Evolutionary conservation across 805 yeast species (phyloP).

Genomic region (Alloascoidea africana): DNA sequence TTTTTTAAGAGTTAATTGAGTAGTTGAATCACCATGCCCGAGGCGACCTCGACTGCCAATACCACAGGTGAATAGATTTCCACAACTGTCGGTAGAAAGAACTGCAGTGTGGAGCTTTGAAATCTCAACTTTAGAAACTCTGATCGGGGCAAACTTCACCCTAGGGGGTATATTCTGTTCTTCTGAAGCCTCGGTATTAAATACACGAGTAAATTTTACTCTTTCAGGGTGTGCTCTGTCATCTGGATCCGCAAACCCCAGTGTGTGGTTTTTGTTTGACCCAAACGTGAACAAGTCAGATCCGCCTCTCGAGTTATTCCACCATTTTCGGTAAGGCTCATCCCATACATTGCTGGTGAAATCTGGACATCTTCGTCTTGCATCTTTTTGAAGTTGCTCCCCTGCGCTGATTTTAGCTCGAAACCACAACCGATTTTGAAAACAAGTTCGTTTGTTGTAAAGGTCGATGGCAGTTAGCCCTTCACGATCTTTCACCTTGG

Average conservation of each 20-base stretch:
- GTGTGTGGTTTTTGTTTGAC: conserved; percentile 40
- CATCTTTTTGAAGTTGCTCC: conserved; percentile 10
- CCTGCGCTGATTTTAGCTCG: conserved; percentile 2
- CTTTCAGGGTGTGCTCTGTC: conserved; percentile 30
- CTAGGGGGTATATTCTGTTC: conserved; percentile 11
- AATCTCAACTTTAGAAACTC: conserved; percentile 31
- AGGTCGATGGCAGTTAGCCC: conserved; percentile 64
- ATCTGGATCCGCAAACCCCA: conserved; percentile 54
- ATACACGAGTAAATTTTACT: conserved; percentile 15
- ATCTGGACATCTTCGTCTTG: conserved; percentile 8
- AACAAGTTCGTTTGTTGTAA: conserved; percentile 17
- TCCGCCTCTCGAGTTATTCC: conserved; percentile 34
- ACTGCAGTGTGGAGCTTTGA: conserved; percentile 55
- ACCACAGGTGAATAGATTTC: conserved; percentile 44
- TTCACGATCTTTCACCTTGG: conserved; percentile 51
- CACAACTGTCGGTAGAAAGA: conserved; percentile 28
- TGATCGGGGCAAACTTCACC: conserved; percentile 21
- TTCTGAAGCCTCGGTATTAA: conserved; percentile 6
- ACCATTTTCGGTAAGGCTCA: conserved; percentile 18
- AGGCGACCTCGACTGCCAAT: conserved; percentile 56
- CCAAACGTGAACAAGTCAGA: conserved; percentile 49
- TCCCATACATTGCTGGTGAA: neutral
- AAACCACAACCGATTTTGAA: conserved; percentile 2
- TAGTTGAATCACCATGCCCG: conserved; percentile 30
- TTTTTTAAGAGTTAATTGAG: conserved; percentile 26